These are phyloP conservation scores for Exophiala bonariae DNA, from an alignment of 2,329 filamentous ascomycete genomes.

Conservation along the genomic window DNA sequence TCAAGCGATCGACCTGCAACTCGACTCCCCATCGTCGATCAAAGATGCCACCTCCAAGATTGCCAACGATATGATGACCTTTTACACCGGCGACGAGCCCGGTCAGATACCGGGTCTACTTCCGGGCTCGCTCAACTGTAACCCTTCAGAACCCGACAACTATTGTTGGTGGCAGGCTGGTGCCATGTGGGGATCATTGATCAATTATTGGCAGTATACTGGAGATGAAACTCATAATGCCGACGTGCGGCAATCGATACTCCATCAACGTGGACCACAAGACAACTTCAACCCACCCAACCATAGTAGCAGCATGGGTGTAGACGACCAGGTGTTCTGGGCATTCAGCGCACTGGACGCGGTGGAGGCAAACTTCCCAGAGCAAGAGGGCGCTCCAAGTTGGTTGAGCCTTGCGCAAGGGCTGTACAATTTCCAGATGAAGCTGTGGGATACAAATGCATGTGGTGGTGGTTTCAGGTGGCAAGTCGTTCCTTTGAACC, in stretches of 20 bases:
- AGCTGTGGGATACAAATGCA: conserved; percentile 65
- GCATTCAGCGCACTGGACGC: conserved; percentile 57
- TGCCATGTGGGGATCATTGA: conserved; percentile 42
- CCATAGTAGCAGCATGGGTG: conserved; percentile 46
- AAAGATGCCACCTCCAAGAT: conserved; percentile 36
- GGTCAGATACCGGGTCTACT: conserved; percentile 42
- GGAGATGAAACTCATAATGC: conserved; percentile 42
- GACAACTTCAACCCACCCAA: conserved; percentile 44
- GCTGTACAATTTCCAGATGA: conserved; percentile 74
- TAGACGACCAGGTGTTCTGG: conserved; percentile 62
- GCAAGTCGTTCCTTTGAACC: conserved; percentile 80
- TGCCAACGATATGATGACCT: conserved; percentile 40
- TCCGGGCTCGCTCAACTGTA: conserved; percentile 35
- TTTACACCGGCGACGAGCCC: conserved; percentile 38
- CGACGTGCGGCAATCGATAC: conserved; percentile 37
- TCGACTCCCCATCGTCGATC: conserved; percentile 31
- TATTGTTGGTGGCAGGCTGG: conserved; percentile 49
- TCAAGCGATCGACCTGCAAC: conserved; percentile 8
- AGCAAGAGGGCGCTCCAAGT: conserved; percentile 53
- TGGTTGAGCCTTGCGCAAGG: conserved; percentile 77
- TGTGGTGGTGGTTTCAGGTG: conserved; percentile 78
- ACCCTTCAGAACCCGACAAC: conserved; percentile 18
- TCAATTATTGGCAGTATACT: conserved; percentile 46
- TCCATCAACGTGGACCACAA: conserved; percentile 39
- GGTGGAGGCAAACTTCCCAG: conserved; percentile 50